These are phyloP conservation scores for Panicum hallii DNA, from an alignment of 202 grass and related monocot genomes.

Conservation along the genomic window DNA sequence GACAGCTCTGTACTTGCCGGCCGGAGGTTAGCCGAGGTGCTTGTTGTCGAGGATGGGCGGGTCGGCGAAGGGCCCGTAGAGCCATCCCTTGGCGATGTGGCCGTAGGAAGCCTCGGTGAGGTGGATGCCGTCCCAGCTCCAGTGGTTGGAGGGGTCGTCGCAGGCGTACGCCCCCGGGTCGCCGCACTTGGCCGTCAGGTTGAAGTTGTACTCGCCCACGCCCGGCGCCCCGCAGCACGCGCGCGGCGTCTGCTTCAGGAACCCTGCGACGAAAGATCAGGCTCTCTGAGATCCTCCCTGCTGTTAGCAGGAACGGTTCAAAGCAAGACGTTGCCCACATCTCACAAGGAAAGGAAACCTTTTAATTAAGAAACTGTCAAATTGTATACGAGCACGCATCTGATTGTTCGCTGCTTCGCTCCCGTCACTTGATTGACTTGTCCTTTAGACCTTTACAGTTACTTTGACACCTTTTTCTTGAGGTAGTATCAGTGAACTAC, in stretches of 20 bases:
- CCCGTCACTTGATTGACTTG: no score
- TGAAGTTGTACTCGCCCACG: slow-evolving; percentile 67
- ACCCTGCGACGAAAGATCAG: slow-evolving; percentile 38
- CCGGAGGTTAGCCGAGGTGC: neutral
- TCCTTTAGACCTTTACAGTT: no score
- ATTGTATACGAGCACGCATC: no score
- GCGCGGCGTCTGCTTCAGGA: slow-evolving; percentile 53
- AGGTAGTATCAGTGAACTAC: no score
- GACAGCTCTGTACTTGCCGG: neutral
- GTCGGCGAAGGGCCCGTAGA: slow-evolving; percentile 73
- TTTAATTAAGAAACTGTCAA: no score
- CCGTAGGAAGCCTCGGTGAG: slow-evolving; percentile 70
- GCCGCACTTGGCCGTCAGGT: slow-evolving; percentile 65
- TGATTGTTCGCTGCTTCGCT: no score
- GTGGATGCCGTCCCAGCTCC: slow-evolving; percentile 86
- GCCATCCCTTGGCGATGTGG: slow-evolving; percentile 81
- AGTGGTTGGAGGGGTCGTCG: slow-evolving; percentile 61
- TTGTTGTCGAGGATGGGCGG: slow-evolving; percentile 56
- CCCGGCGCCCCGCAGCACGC: slow-evolving; percentile 76
- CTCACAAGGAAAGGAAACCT: no score
- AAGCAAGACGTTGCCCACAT: no score
- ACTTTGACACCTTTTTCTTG: no score
- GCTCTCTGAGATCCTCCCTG: no score
- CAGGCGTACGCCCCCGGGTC: slow-evolving; percentile 57
- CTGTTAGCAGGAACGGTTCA: no score